A percentile compares a stretch with the other conserved stretches of the same genome.
Evolutionary conservation across 129 eudicot species (phyloP).

Genomic region (Lonicera japonica): DNA sequence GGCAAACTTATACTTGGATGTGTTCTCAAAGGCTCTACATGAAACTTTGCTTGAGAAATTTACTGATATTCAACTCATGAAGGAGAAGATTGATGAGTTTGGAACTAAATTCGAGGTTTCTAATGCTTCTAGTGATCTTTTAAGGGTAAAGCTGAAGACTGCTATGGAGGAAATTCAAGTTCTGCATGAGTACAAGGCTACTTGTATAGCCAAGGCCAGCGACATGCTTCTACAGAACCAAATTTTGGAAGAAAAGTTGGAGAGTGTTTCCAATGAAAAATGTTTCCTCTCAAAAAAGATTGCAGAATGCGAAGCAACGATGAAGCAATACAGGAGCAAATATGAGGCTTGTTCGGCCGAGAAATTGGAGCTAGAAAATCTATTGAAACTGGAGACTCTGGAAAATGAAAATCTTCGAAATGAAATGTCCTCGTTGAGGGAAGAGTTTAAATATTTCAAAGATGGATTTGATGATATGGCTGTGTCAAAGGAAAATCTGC

Average conservation of each 20-base stretch:
- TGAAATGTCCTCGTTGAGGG: conserved; percentile 32
- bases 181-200: conserved; percentile 42
- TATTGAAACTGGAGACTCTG: conserved; percentile 26
- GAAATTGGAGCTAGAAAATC: conserved; percentile 42
- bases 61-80: conserved; percentile 23
- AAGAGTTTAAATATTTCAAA: conserved; percentile 33
- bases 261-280: conserved; percentile 51
- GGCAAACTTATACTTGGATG: conserved; percentile 49
- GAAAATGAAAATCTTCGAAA: conserved; percentile 43
- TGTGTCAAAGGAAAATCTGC: conserved; percentile 30
- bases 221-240: conserved; percentile 64
- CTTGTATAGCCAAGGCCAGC: conserved; percentile 38
- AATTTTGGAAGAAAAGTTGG: conserved; percentile 53
- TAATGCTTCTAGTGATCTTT: conserved; percentile 33
- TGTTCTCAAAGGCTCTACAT: conserved; percentile 51
- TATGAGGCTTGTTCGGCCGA: conserved; percentile 49
- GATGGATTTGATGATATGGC: conserved; percentile 19
- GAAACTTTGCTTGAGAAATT: conserved; percentile 54
- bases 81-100: conserved; percentile 33
- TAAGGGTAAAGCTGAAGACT: conserved; percentile 38
- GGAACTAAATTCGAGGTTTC: conserved; percentile 38
- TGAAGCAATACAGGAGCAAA: conserved; percentile 40
- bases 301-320: conserved; percentile 46
- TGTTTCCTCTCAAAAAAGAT: conserved; percentile 53
- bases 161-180: conserved; percentile 44